Evolutionary conservation across 352 stramenopile genomes (phyloP).

Genomic region (Blastocystis sp.): DNA sequence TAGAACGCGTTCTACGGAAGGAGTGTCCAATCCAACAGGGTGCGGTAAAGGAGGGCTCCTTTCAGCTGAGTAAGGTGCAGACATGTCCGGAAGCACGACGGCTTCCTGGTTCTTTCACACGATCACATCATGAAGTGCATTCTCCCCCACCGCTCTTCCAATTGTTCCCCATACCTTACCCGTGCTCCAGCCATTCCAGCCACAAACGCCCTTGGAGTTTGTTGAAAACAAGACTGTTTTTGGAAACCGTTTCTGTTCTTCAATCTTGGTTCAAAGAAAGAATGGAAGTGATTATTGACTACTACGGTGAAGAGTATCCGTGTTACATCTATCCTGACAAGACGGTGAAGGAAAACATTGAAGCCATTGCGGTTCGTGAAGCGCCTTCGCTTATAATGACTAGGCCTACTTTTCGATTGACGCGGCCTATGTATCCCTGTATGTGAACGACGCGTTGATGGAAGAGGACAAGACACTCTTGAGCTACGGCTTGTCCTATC

Average conservation of each 20-base stretch:
- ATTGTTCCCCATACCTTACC: too few species aligned
- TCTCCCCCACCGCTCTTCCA: neutral
- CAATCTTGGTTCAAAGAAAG: neutral
- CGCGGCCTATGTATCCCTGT: neutral
- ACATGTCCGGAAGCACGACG: neutral
- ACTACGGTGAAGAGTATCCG: constrained; percentile 66
- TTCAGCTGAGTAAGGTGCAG: constrained; percentile 41
- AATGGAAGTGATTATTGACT: constrained; percentile 68
- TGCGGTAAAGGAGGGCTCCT: neutral
- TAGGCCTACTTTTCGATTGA: constrained; percentile 58
- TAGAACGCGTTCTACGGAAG: too few species aligned
- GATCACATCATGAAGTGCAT: neutral
- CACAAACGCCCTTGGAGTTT: neutral
- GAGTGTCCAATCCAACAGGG: too few species aligned
- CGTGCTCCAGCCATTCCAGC: neutral
- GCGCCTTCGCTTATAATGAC: neutral
- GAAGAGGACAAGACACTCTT: constrained; percentile 15
- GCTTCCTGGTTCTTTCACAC: neutral
- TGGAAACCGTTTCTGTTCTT: neutral
- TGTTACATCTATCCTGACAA: constrained; percentile 48
- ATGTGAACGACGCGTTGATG: constrained; percentile 12
- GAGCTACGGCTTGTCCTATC: constrained; percentile 7
- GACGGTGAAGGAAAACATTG: constrained; percentile 51
- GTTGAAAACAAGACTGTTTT: neutral
- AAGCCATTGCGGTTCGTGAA: constrained; percentile 18